Evolutionary conservation across 192 early-diverging fungal genomes (phyloP).

Genomic region (Mortierella hygrophila): DNA sequence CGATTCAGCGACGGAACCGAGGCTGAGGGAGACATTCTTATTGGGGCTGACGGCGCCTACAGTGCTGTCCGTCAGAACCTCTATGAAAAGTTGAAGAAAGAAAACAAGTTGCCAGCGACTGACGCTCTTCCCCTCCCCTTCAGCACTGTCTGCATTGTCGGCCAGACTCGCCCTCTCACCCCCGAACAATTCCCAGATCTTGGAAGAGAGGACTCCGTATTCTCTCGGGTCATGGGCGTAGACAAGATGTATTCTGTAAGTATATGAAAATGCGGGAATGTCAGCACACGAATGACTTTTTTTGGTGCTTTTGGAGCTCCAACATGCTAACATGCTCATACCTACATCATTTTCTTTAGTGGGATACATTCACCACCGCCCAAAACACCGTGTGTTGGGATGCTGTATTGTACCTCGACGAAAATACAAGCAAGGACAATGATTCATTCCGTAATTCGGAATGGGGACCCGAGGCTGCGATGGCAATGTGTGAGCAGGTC

Average conservation of each 20-base stretch:
- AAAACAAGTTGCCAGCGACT: neutral
- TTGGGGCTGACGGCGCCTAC: slow-evolving; percentile 39
- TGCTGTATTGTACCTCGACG: neutral
- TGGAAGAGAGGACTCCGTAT: neutral
- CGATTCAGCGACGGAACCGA: slow-evolving; percentile 19
- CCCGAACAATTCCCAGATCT: neutral
- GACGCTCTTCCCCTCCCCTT: slow-evolving; percentile 10
- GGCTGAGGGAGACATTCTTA: slow-evolving; percentile 34
- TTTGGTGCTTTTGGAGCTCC: no score
- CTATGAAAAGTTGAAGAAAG: neutral
- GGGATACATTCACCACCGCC: neutral
- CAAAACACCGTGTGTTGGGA: neutral
- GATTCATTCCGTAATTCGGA: slow-evolving; percentile 7
- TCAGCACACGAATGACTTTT: no score
- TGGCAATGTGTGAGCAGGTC: slow-evolving; percentile 21
- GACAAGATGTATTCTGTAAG: slow-evolving; percentile 10
- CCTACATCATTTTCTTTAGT: no score
- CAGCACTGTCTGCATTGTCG: slow-evolving; percentile 14
- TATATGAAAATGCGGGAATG: no score
- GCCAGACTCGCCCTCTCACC: slow-evolving; percentile 11
- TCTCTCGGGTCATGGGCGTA: neutral
- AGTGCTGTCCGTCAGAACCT: slow-evolving; percentile 20
- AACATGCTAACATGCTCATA: no score
- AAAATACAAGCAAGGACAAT: neutral
- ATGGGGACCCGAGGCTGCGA: slow-evolving; percentile 8